Base-by-base conservation (phyloP, 2,329 filamentous ascomycete species). In the Trichoderma sp. region DNA sequence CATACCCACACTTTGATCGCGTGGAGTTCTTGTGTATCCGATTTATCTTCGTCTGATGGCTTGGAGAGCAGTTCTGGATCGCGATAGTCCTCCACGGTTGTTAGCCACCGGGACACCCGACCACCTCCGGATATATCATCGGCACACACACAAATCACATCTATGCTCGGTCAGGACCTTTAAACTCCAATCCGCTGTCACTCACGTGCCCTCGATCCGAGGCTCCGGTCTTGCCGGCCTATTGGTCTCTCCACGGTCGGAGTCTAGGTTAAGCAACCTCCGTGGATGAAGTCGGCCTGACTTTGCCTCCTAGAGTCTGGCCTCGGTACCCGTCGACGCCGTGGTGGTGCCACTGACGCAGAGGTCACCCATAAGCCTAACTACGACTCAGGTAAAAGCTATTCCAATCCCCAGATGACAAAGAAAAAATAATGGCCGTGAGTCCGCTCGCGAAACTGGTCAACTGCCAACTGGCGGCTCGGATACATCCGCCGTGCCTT, bases 341-440 rank as follows among this genome's bases (percentile, higher is more conserved):
- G 67, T 36, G 57, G 39, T 62, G 67, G 67, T 69, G 67, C 67
- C 57, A 62, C 55, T 69, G 67, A 69, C 67, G 67, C 57, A 62
- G 67, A 34, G 34, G 32, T 13, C 34, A 57, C 23, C 23, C n/a
- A 23, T 43, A 57, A 57, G 66, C 55, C 32, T n/a, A 34, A 34
- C 34, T 43, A 32, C n/a, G 6, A n/a, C 43, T 17, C 8, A 53
- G 47, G 47, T 23, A 53, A 53, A 53, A 23, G 20, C 47, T 20
- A 20, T 57, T 32, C 39, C 39, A 23, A 13, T 36, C 5, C 7
- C 23, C 4, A 32, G 20, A 68, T 58, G 32, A 68, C 34, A 30
- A 50, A 47, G n/a, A 11, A 68, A 34, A 50, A 69, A 62, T 5
- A 34, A 32, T 43, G 17, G 17, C 13, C 36, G 15, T 26, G 13